Conservation (phyloP, 441 rosid genomes). For the Adansonia gregorii region DNA sequence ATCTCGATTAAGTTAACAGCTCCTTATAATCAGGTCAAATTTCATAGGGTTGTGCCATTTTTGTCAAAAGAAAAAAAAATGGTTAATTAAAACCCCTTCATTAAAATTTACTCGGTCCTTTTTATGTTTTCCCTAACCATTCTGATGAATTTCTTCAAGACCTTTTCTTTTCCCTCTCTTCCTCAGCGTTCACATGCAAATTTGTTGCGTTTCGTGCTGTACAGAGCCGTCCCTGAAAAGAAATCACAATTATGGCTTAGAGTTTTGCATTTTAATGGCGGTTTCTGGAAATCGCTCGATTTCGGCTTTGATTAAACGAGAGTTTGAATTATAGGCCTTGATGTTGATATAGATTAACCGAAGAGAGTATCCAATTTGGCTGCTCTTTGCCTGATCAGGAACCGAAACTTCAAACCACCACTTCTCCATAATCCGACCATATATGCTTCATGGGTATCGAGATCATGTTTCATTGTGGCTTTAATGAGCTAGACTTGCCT, state of each 20-base stretch:
- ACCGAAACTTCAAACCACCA: conserved; percentile 18
- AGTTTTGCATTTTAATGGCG: conserved; percentile 18
- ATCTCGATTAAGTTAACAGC: conserved; percentile 62
- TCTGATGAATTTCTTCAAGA: background rate
- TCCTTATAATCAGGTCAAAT: background rate
- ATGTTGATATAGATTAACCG: conserved; percentile 47
- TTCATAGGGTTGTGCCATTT: background rate
- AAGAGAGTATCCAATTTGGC: conserved; percentile 34
- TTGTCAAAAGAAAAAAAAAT: background rate
- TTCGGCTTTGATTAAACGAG: conserved; percentile 73
- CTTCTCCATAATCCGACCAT: conserved; percentile 44
- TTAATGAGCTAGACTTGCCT: conserved; percentile 36
- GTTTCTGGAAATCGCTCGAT: conserved; percentile 75
- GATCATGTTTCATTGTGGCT: conserved; percentile 44
- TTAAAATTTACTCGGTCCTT: background rate
- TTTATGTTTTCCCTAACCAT: background rate
- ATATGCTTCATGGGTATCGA: conserved; percentile 52
- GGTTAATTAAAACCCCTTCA: background rate
- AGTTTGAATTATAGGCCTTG: conserved; percentile 63
- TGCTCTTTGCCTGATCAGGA: conserved; percentile 13
- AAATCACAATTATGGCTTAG: background rate
- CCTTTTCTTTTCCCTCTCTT: background rate
- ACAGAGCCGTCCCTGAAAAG: background rate
- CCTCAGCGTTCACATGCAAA: background rate
- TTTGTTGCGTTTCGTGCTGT: background rate